Evolutionary conservation across 75 land plant species (phyloP), one percentile per base, ranked within the genome.

Genomic region (Picea glauca): DNA sequence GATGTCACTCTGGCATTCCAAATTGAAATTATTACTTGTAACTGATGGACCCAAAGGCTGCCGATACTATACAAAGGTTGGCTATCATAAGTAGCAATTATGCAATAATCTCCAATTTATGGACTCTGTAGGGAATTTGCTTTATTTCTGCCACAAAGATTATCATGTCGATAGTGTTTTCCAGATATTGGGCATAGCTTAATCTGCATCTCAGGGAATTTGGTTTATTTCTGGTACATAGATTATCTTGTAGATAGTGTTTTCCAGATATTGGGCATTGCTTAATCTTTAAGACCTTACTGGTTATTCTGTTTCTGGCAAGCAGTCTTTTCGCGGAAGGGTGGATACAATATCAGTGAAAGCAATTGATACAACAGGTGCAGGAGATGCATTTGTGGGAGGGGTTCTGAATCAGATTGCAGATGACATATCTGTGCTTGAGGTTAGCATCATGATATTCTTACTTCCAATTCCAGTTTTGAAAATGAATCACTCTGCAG

Each of bases 11-110:
- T 89, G 84, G 84, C 81, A 75, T 70, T 83, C 90, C 23, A 81
- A 78, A 5, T 59, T 89, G 20, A 87, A 87, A 76, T 76, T 89
- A 65, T 70, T 89, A 8, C 61, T 89, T 13, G 82, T 89, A 35
- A 89, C 91, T 15, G 79, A 82, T 58, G 91, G 91, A 1, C 82
- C 84, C 60, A 77, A 87, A 59, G 91, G 91, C 4, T 89, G 89
- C 83, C 76, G 87, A 78, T 89, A 89, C 58, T 89, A 85, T 78
- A 85, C 91, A 68, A 89, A 89, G 87, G 90, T 86, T 31, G 5
- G 76, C 5, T 56, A n/a, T 7, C 8, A 40, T 31, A 18, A 43
- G 40, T 33, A 43, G 1, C 70, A 35, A 66, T 32, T n/a, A 20
- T 11, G 74, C 56, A 9, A 9, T 18, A 68, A 1, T 4, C 38